phyloP scores from a whole-genome alignment of 2,329 filamentous ascomycete genomes.

The Dothideomycetes sp. region DNA sequence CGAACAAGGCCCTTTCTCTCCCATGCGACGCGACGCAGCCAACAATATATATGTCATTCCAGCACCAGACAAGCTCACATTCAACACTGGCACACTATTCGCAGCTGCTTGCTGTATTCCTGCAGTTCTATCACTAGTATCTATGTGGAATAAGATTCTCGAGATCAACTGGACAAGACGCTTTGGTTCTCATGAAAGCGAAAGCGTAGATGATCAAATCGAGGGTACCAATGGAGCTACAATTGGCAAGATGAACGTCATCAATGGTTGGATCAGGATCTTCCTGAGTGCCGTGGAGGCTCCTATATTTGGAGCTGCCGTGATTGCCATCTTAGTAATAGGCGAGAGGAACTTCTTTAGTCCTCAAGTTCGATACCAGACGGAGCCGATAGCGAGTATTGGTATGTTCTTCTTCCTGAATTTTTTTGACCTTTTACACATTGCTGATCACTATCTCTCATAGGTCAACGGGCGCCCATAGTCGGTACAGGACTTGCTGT shows the following conservation, averaged over 20 bases:
- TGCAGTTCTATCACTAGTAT: slow-evolving; percentile 49
- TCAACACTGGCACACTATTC: slow-evolving; percentile 49
- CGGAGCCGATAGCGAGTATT: slow-evolving; percentile 51
- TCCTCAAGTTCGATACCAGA: slow-evolving; percentile 43
- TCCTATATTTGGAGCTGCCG: slow-evolving; percentile 47
- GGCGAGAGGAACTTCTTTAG: slow-evolving; percentile 58
- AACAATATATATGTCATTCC: slow-evolving; percentile 55
- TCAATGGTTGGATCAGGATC: slow-evolving; percentile 24
- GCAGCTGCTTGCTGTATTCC: slow-evolving; percentile 55
- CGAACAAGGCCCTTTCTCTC: slow-evolving; percentile 39
- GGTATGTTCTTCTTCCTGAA: slow-evolving; percentile 31
- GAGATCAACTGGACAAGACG: slow-evolving; percentile 48
- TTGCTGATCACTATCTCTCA: slow-evolving; percentile 1
- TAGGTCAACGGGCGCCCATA: slow-evolving; percentile 50
- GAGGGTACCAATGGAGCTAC: slow-evolving; percentile 47
- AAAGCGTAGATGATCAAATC: slow-evolving; percentile 30
- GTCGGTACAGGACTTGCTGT: slow-evolving; percentile 48
- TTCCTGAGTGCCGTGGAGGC: slow-evolving; percentile 39
- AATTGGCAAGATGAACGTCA: slow-evolving; percentile 34
- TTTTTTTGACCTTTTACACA: no score
- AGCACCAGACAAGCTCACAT: slow-evolving; percentile 43
- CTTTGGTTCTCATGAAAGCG: slow-evolving; percentile 23
- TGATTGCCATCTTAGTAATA: slow-evolving; percentile 47
- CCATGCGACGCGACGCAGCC: slow-evolving; percentile 42
- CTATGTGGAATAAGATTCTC: slow-evolving; percentile 54